A percentile compares a stretch with the other conserved stretches of the same genome.
Evolutionary conservation across 2,329 filamentous ascomycete species (phyloP).

Genomic region (Lachnellula hyalina): DNA sequence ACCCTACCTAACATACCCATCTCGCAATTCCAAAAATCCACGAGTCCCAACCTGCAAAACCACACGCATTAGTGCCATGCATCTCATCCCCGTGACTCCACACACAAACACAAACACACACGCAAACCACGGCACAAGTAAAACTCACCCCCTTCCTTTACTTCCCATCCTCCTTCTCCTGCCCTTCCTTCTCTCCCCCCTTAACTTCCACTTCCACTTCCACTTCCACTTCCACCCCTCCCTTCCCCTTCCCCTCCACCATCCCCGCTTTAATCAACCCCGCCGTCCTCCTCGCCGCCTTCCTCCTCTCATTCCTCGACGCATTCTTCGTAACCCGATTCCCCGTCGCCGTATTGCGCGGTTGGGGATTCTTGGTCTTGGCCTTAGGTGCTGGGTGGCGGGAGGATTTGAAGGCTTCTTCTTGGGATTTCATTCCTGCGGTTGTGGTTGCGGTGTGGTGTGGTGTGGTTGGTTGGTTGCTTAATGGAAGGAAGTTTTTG

Average conservation of each 20-base stretch:
- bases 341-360: constrained; percentile 1
- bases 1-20: too few relatives aligned
- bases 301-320: constrained; percentile 7
- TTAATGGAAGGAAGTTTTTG: too few relatives aligned
- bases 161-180: not conserved
- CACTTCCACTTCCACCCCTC: not conserved
- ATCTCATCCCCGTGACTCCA: too few relatives aligned
- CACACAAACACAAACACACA: too few relatives aligned
- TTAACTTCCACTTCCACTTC: not conserved
- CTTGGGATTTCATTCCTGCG: constrained; percentile 26
- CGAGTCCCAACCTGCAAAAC: too few relatives aligned
- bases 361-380: not conserved
- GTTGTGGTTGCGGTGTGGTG: not conserved
- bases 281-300: constrained; percentile 7
- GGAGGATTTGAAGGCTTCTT: constrained; percentile 5
- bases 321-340: constrained; percentile 3
- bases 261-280: not conserved
- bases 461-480: too few relatives aligned
- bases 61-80: too few relatives aligned
- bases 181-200: not conserved
- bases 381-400: constrained; percentile 4
- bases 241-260: not conserved
- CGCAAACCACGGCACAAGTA: too few relatives aligned
- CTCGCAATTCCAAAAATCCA: too few relatives aligned
- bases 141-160: not conserved